A percentile compares a stretch with the other conserved stretches of the same genome.
Conservation (phyloP, 2,329 filamentous ascomycete genomes). For the Purpureocillium lavendulum region DNA sequence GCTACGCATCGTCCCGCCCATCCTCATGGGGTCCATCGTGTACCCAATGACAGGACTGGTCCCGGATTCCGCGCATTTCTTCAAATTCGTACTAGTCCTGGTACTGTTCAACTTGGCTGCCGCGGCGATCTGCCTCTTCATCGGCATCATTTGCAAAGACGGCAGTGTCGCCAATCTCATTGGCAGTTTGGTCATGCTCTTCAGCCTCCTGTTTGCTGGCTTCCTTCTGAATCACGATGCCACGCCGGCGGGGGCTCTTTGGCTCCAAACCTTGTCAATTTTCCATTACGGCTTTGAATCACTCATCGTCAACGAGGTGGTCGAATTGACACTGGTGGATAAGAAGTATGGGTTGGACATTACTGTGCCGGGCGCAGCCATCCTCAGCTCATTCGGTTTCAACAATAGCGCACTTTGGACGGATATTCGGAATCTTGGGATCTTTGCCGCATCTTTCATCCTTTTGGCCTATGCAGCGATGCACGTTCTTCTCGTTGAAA, state of each 20-base stretch:
- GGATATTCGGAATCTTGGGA: constrained; percentile 71
- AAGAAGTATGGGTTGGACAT: constrained; percentile 96
- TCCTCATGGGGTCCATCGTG: constrained; percentile 90
- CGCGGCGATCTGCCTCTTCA: constrained; percentile 87
- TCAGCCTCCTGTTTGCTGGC: constrained; percentile 89
- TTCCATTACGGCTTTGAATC: constrained; percentile 98
- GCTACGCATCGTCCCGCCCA: constrained; percentile 84
- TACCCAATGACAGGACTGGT: constrained; percentile 97
- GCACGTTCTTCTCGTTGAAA: constrained; percentile 90
- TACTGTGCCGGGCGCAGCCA: constrained; percentile 87
- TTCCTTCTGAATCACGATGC: constrained; percentile 91
- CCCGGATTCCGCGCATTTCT: constrained; percentile 72
- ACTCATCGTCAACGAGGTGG: constrained; percentile 93
- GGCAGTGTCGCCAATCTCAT: constrained; percentile 86
- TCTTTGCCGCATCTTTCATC: constrained; percentile 78
- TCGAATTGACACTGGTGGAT: constrained; percentile 80
- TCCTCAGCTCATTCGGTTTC: constrained; percentile 92
- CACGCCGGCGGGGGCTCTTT: constrained; percentile 75
- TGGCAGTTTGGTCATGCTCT: constrained; percentile 93
- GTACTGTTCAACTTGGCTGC: constrained; percentile 95
- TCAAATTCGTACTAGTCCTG: constrained; percentile 84
- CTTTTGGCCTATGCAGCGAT: constrained; percentile 84
- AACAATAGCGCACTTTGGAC: constrained; percentile 78
- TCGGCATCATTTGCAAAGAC: constrained; percentile 92
- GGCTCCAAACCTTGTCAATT: constrained; percentile 90